Base-by-base conservation (phyloP, 1,284 basidiomycete species). In the Vanrija pseudolonga region DNA sequence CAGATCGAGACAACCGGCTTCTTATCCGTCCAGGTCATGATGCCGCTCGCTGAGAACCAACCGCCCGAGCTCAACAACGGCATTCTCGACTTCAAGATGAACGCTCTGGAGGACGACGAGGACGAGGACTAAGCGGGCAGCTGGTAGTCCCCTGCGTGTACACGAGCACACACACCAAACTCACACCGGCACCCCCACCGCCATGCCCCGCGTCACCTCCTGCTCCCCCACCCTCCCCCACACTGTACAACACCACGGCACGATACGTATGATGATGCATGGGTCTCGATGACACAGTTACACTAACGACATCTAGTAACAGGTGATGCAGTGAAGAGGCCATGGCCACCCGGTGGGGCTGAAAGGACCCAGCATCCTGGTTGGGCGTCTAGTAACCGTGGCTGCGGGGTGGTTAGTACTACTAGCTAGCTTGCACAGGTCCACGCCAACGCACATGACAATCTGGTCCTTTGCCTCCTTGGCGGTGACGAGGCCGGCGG, bases 1-100 rank as follows among this genome's bases (percentile, higher is more conserved):
- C 82, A 90, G 42, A 90, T 94, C 26, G 88, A 92, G 62, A 79
- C 82, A 18, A 82, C 84, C 49, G 92, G 92, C 0, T 76, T 93
- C 47, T 77, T 95, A 18, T 87, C 86, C 65, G 76, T 95, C 52
- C 92, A 96, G 66, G 88, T 94, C 71, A 80, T 94, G 65, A 89
- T 94, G 80, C 87, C 89, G 8, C 59, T 76, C 15, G 59, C 62
- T 0, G 61, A 66, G 9, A 55, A 58, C 19, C 50, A 70, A 0
- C 78, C 83, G 4, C 78, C 75, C 50, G 80, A 80, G 49, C 61
- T 80, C 66, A 62, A 74, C 49, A 68, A 75, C 18, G 87, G 84
- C 0, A 90, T 91, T 63, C 84, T 92, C 42, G 90, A 92, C 62
- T 91, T 90, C 71, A 83, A 86, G 72, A 68, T 74, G 71, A 55